phyloP scores from a whole-genome alignment of 306 rosid genomes.

The Lathyrus oleraceus region DNA sequence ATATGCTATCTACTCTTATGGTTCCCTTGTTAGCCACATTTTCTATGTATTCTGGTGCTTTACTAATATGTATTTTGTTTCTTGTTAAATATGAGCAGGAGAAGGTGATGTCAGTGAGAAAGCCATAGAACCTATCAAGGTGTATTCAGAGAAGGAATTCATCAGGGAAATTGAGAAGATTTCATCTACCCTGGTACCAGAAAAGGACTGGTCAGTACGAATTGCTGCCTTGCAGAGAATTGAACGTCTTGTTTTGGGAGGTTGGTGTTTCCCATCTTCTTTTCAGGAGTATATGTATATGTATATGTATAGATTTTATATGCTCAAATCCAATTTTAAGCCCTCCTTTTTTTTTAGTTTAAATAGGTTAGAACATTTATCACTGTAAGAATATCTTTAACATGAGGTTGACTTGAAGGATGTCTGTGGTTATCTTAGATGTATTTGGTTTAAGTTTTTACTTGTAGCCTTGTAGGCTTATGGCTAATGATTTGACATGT shows the following conservation, averaged over 20 bases:
- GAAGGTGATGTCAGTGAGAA: conserved; percentile 71
- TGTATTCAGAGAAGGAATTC: conserved; percentile 94
- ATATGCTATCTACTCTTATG: neutral
- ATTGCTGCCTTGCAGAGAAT: conserved; percentile 94
- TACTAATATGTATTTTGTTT: conserved; percentile 30
- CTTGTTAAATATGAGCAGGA: conserved; percentile 53
- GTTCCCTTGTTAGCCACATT: conserved; percentile 12
- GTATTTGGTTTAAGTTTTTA: conserved; percentile 34
- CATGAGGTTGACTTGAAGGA: conserved; percentile 30
- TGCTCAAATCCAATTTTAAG: conserved; percentile 26
- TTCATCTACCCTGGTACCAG: conserved; percentile 90
- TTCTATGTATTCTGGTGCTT: conserved; percentile 26
- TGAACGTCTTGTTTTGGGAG: conserved; percentile 95
- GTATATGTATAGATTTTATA: conserved; percentile 18
- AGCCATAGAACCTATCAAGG: conserved; percentile 72
- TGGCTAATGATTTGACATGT: conserved; percentile 10
- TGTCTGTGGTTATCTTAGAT: conserved; percentile 22
- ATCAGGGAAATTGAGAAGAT: conserved; percentile 89
- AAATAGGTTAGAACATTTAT: conserved; percentile 25
- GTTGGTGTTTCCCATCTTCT: conserved; percentile 48
- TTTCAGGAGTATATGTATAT: conserved; percentile 25
- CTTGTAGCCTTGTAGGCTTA: conserved; percentile 28
- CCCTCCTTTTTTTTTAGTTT: conserved; percentile 10
- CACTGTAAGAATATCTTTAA: conserved; percentile 25
- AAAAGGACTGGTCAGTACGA: conserved; percentile 96